A percentile compares a stretch with the other conserved stretches of the same genome.
Evolutionary conservation across 140 eudicot genomes (phyloP).

Genomic region (Bidens hawaiensis): DNA sequence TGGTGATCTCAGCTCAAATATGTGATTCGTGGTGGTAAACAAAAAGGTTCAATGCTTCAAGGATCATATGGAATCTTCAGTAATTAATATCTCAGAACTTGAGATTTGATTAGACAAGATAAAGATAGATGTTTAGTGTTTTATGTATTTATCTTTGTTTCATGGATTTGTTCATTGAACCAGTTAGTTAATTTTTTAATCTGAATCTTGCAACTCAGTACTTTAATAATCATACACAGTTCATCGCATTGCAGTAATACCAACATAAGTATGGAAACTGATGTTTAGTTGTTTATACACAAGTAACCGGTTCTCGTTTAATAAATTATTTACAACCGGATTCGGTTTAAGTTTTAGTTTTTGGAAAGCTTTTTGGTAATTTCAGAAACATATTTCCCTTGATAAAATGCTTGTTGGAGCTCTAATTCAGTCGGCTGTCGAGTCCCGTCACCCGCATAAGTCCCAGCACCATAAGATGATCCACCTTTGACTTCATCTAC

Average conservation of each 20-base stretch:
- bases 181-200: neutral
- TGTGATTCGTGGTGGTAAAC: neutral
- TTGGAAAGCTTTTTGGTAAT: conserved; percentile 60
- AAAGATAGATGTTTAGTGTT: conserved; percentile 20
- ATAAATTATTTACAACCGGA: neutral
- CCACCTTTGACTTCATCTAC: conserved; percentile 77
- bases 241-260: neutral
- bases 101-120: conserved; percentile 16
- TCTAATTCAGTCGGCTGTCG: conserved; percentile 70
- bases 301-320: neutral
- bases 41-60: neutral
- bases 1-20: neutral
- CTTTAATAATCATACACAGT: neutral
- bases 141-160: conserved; percentile 10
- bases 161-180: neutral
- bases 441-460: conserved; percentile 79
- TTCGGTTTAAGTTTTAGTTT: conserved; percentile 20
- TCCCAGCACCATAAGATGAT: conserved; percentile 88
- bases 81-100: neutral
- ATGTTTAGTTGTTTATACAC: neutral
- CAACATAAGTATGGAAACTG: neutral
- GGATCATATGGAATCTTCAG: neutral
- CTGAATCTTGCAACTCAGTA: neutral
- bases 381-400: conserved; percentile 74
- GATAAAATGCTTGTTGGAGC: conserved; percentile 77